Evolutionary conservation across 2,329 filamentous ascomycete genomes (phyloP), one percentile per base, ranked within the genome.

Genomic region (Byssothecium circinans): DNA sequence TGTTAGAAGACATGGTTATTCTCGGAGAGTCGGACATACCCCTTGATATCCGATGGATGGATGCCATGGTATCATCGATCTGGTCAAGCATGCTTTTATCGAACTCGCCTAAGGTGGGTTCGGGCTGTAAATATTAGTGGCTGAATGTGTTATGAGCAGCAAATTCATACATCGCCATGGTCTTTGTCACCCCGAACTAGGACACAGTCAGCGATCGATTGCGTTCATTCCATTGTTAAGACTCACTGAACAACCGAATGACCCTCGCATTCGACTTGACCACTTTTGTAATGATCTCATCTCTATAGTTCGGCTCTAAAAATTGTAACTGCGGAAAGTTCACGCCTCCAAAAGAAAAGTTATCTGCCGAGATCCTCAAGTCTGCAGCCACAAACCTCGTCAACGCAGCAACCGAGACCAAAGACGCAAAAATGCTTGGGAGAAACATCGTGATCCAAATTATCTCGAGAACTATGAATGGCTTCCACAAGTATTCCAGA

Each of bases 261-360:
- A 69, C 65, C 15, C 65, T 46, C 7, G 63, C 65, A 33, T 62
- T 61, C 25, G 56, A 60, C 25, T 60, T 58, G 25, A 69, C 58
- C 30, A 69, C 56, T 8, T 57, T 57, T 29, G 50, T 52, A 39
- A 70, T 70, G 14, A 59, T 60, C 10, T 60, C 54, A 49, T 67
- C 61, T 25, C 67, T 52, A 37, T 64, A 56, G 8, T 50, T 10
- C 1, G 60, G 62, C 8, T 58, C 53, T 33, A 68, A 52, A 56
- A 58, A 68, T 38, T 69, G 67, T 8, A 70, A 49, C 17, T 52
- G 49, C 3, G 66, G 65, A 47, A 61, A 65, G 42, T 69, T 69
- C 27, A 70, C 65, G 15, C 67, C 67, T 18, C 61, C 67, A 43
- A 68, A 70, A 3, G 67, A 65, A 47, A 66, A 62, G 27, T 64